These are phyloP conservation scores for Cyclotella atomus DNA, from an alignment of 108 stramenopile species.

Conservation along the genomic window DNA sequence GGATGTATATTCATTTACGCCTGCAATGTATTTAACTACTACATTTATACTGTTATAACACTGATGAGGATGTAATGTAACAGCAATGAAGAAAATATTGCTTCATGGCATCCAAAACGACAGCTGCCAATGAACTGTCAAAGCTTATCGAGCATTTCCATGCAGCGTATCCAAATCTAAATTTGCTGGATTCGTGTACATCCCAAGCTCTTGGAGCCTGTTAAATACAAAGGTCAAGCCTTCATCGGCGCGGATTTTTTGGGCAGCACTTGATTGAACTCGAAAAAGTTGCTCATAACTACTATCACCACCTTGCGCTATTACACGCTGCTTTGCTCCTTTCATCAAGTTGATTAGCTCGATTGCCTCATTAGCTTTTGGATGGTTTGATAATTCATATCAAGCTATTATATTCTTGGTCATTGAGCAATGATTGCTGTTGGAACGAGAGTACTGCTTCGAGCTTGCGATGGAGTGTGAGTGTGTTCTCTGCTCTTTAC, in stretches of 20 bases:
- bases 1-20: too few relatives aligned
- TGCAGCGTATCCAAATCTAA: neutral
- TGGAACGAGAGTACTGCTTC: too few relatives aligned
- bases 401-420: neutral
- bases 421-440: neutral
- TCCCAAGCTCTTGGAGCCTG: conserved; percentile 3
- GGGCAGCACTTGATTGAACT: neutral
- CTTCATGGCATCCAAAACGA: too few relatives aligned
- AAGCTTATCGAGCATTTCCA: neutral
- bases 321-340: neutral
- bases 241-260: neutral
- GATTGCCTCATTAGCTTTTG: conserved; percentile 8
- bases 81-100: too few relatives aligned
- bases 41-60: too few relatives aligned
- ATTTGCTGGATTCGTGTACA: conserved; percentile 4
- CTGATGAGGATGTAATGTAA: too few relatives aligned
- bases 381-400: conserved; percentile 8
- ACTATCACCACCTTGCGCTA: neutral
- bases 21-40: too few relatives aligned
- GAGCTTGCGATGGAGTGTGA: too few relatives aligned
- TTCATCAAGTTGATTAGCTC: neutral
- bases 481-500: too few relatives aligned
- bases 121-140: too few relatives aligned
- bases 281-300: neutral
- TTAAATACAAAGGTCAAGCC: conserved; percentile 1